Evolutionary conservation across 257 asterid genomes (phyloP).

Genomic region (Lantana camara): DNA sequence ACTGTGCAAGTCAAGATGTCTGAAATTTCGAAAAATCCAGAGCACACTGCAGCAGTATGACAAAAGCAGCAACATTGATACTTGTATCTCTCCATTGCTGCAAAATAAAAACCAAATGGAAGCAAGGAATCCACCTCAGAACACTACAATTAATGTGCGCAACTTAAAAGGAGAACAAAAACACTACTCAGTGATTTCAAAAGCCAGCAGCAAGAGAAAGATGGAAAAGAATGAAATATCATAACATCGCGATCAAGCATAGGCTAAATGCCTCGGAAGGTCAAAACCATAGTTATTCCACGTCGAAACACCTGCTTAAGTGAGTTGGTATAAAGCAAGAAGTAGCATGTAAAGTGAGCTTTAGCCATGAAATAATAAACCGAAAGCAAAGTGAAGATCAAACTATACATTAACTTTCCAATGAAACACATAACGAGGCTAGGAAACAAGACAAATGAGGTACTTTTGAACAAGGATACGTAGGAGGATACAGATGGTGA

Average conservation of each 20-base stretch:
- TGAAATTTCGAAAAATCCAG: too few relatives aligned
- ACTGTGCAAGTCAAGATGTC: too few relatives aligned
- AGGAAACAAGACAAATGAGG: conserved; percentile 9
- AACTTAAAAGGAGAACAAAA: neutral
- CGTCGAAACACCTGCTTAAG: conserved; percentile 17
- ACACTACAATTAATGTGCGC: neutral
- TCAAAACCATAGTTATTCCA: conserved; percentile 17
- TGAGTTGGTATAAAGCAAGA: conserved; percentile 15
- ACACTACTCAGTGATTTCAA: too few relatives aligned
- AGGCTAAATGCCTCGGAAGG: conserved; percentile 25
- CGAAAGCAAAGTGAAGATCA: conserved; percentile 4
- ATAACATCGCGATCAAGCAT: neutral
- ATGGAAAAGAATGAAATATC: too few relatives aligned
- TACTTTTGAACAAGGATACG: conserved; percentile 65
- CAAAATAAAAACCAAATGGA: conserved; percentile 16
- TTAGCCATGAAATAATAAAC: neutral
- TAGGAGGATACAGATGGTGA: conserved; percentile 74
- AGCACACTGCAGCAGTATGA: too few relatives aligned
- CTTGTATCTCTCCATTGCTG: neutral
- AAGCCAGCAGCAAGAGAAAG: too few relatives aligned
- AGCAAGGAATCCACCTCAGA: conserved; percentile 8
- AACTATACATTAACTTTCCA: neutral
- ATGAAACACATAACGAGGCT: neutral
- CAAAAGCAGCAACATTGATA: too few relatives aligned
- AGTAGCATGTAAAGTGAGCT: neutral